Conservation (phyloP, 2,329 filamentous ascomycete genomes). For the Amesomyces nigricolor region DNA sequence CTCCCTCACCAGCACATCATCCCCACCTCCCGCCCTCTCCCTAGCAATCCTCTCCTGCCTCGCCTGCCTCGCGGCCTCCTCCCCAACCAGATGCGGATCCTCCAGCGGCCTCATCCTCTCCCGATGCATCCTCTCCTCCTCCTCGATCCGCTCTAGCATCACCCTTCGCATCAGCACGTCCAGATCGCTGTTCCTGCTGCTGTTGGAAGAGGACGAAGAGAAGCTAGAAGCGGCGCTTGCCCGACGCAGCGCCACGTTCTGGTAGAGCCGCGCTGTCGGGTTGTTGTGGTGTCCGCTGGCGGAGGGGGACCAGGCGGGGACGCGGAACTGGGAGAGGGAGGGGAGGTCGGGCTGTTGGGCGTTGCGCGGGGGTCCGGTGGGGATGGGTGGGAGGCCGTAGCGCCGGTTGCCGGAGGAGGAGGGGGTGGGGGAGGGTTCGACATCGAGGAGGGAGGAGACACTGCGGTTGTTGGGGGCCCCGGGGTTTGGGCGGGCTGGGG, state of each 20-base stretch:
- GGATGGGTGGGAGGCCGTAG: slow-evolving; percentile 47
- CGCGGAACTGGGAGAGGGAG: slow-evolving; percentile 49
- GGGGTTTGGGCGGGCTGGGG: slow-evolving; percentile 26
- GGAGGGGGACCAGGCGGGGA: slow-evolving; percentile 54
- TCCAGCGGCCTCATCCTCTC: slow-evolving; percentile 48
- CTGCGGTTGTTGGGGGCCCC: slow-evolving; percentile 2
- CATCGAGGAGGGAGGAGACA: slow-evolving; percentile 17
- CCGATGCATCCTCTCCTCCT: slow-evolving; percentile 30
- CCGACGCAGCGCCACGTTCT: slow-evolving; percentile 59
- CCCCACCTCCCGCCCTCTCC: slow-evolving; percentile 47
- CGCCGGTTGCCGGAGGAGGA: slow-evolving; percentile 21
- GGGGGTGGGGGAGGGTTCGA: slow-evolving; percentile 7
- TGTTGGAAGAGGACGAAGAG: slow-evolving; percentile 1
- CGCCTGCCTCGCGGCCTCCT: slow-evolving; percentile 55
- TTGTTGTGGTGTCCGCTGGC: slow-evolving; percentile 38
- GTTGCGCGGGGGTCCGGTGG: slow-evolving; percentile 31
- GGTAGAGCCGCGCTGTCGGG: slow-evolving; percentile 55
- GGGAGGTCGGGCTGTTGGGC: slow-evolving; percentile 31
- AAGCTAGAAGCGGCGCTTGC: slow-evolving; percentile 37
- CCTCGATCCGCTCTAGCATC: slow-evolving; percentile 34
- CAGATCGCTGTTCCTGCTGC: slow-evolving; percentile 25
- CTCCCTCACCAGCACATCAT: slow-evolving; percentile 51
- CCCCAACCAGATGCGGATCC: slow-evolving; percentile 63
- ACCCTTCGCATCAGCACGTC: slow-evolving; percentile 30
- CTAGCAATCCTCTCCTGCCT: slow-evolving; percentile 52